phyloP scores from a whole-genome alignment of 139 green algal species.

The Limnomonas spitsbergensis region DNA sequence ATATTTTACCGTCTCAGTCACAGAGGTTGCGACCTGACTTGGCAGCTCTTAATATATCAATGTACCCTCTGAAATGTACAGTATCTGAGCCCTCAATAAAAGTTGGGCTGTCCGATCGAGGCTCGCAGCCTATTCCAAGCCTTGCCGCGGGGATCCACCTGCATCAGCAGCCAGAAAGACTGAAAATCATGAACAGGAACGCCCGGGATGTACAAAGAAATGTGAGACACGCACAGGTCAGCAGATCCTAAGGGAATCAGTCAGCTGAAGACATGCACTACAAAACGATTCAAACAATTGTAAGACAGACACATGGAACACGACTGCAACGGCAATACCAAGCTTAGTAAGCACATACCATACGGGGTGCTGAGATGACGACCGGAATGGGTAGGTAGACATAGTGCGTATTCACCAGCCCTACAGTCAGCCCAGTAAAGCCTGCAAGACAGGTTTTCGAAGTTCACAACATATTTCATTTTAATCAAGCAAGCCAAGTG shows the following conservation, averaged over 20 bases:
- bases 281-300: background rate
- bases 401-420: slow-evolving; percentile 91
- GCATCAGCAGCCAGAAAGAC: no score
- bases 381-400: slow-evolving; percentile 81
- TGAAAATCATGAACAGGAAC: no score
- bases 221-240: no score
- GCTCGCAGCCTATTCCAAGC: slow-evolving; percentile 81
- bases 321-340: no score
- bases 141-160: slow-evolving; percentile 83
- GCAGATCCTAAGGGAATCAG: background rate
- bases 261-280: background rate
- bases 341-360: no score
- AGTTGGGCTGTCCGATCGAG: slow-evolving; percentile 71
- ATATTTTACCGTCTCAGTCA: no score
- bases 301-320: background rate
- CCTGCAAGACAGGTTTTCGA: slow-evolving; percentile 35
- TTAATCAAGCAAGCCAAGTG: background rate
- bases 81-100: no score
- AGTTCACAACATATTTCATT: background rate
- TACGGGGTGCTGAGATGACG: slow-evolving; percentile 75
- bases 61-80: no score
- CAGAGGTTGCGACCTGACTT: no score
- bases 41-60: no score
- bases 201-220: no score
- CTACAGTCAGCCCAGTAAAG: slow-evolving; percentile 88